Evolutionary conservation across 1,284 basidiomycete genomes (phyloP).

Genomic region (Cryptococcus maquisensis): DNA sequence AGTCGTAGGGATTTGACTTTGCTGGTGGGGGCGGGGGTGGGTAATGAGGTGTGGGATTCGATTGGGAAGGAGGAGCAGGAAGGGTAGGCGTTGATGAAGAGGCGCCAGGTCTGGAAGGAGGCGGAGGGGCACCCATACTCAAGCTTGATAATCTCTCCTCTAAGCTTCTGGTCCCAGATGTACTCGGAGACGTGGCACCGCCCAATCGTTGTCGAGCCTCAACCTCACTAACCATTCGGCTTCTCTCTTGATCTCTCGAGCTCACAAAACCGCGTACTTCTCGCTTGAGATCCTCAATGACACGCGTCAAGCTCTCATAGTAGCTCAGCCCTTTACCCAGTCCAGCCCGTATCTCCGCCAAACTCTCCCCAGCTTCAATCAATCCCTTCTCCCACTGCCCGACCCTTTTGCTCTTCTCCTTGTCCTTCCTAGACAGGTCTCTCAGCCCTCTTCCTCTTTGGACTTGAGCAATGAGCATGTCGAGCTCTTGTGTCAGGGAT

Average conservation of each 20-base stretch:
- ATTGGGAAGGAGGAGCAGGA: constrained; percentile 16
- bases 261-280: constrained; percentile 63
- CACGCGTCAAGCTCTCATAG: constrained; percentile 73
- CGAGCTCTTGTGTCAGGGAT: constrained; percentile 64
- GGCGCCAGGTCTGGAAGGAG: constrained; percentile 16
- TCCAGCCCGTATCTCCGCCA: constrained; percentile 81
- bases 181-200: constrained; percentile 11
- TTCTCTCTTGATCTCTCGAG: constrained; percentile 66
- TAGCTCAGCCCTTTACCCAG: constrained; percentile 82
- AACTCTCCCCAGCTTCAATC: constrained; percentile 69
- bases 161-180: constrained; percentile 22
- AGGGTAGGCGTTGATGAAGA: constrained; percentile 11
- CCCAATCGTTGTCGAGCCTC: constrained; percentile 55
- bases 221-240: constrained; percentile 62
- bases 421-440: constrained; percentile 71
- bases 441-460: constrained; percentile 66
- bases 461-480: constrained; percentile 66
- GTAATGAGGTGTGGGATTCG: constrained; percentile 12
- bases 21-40: constrained; percentile 30
- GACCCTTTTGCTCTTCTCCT: constrained; percentile 62
- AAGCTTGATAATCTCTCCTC: constrained; percentile 34
- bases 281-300: constrained; percentile 60
- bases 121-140: constrained; percentile 26
- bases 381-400: constrained; percentile 69
- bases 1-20: constrained; percentile 40